Evolutionary conservation across 495 filamentous ascomycete species (phyloP).

Genomic region (Trichoderma orchidacearum): DNA sequence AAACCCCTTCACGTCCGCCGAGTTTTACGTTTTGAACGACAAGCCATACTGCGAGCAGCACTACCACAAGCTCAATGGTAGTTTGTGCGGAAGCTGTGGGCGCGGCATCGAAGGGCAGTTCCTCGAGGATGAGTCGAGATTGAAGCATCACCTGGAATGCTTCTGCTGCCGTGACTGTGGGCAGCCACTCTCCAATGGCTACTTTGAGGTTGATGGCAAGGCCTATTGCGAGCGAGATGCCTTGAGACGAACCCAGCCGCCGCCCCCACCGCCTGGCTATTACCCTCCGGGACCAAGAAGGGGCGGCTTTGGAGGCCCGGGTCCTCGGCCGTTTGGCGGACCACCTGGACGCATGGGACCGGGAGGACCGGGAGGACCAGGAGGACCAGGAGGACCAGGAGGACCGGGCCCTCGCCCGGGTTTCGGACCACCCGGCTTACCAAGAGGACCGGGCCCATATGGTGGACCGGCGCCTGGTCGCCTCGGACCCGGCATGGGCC

Average conservation of each 20-base stretch:
- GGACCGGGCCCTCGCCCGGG: too few relatives aligned
- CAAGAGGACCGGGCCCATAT: constrained; percentile 5
- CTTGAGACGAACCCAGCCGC: constrained; percentile 40
- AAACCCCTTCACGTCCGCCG: constrained; percentile 69
- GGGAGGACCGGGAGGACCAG: constrained; percentile 1
- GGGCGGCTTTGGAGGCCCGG: constrained; percentile 5
- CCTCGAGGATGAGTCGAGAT: constrained; percentile 64
- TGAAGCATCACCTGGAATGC: constrained; percentile 79
- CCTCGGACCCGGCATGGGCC: constrained; percentile 7
- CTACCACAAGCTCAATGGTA: constrained; percentile 85
- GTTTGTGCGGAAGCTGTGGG: constrained; percentile 66
- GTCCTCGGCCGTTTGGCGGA: constrained; percentile 13
- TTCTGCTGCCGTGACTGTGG: constrained; percentile 64
- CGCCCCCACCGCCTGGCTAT: constrained; percentile 16
- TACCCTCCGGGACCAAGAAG: constrained; percentile 18
- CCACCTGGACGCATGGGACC: constrained; percentile 4
- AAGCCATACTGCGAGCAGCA: constrained; percentile 82
- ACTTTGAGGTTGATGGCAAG: constrained; percentile 37
- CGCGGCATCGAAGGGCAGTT: constrained; percentile 88
- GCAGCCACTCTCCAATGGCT: constrained; percentile 47
- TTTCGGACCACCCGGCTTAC: too few relatives aligned
- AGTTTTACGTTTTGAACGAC: constrained; percentile 86
- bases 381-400: too few relatives aligned
- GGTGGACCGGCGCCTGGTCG: constrained; percentile 9
- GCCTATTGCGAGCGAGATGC: constrained; percentile 82